Conservation (phyloP, 2,329 filamentous ascomycete species). For the Bipolaris sorokiniana region DNA sequence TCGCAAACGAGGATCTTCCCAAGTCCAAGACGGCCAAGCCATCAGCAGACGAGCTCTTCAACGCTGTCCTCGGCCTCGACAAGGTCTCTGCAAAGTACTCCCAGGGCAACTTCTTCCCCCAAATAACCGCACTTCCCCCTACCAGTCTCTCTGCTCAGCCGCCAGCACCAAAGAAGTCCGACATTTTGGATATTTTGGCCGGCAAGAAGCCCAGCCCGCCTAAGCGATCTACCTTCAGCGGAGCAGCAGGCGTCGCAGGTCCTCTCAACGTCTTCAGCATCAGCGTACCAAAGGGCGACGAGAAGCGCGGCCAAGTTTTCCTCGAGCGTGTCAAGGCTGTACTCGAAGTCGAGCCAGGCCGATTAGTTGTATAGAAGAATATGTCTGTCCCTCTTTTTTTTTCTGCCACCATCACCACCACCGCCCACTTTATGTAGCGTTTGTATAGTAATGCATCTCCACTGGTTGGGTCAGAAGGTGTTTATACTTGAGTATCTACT, state of each 20-base stretch:
- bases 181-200: conserved; percentile 81
- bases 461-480: conserved; percentile 8
- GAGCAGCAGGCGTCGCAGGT: conserved; percentile 42
- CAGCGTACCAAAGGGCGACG: conserved; percentile 77
- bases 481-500: not conserved
- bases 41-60: conserved; percentile 82
- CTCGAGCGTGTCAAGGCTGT: conserved; percentile 84
- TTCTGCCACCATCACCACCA: too few relatives aligned
- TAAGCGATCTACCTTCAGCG: conserved; percentile 31
- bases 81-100: conserved; percentile 54
- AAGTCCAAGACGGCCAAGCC: conserved; percentile 67
- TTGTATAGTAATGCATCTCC: conserved; percentile 36
- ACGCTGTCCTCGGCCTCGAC: conserved; percentile 79
- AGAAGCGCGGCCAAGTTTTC: conserved; percentile 80
- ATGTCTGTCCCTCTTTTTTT: not conserved
- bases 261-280: conserved; percentile 82
- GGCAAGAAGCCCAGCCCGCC: conserved; percentile 37
- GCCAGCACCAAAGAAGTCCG: conserved; percentile 60
- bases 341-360: conserved; percentile 56
- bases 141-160: conserved; percentile 38
- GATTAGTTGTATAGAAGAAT: conserved; percentile 44
- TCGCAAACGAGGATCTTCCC: conserved; percentile 88
- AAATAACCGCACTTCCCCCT: conserved; percentile 62
- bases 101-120: conserved; percentile 72
- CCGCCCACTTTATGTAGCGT: conserved; percentile 16